phyloP scores from a whole-genome alignment of 257 asterid genomes.

The Fraxinus anomala region DNA sequence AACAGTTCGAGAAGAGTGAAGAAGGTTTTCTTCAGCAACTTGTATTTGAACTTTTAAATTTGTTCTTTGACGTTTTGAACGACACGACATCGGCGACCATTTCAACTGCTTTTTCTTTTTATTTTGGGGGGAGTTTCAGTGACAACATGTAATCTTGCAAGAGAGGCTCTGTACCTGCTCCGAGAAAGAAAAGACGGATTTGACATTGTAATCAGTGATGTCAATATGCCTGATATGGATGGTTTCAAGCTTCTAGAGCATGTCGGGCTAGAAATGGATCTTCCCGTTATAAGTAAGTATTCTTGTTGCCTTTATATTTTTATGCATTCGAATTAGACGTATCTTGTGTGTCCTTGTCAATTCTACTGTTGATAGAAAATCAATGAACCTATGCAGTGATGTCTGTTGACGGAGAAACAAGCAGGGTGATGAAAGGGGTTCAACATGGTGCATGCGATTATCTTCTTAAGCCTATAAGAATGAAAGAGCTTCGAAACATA shows the following conservation, averaged over 20 bases:
- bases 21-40: not conserved
- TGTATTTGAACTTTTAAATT: not conserved
- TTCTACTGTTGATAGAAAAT: not conserved
- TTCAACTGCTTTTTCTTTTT: constrained; percentile 16
- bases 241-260: constrained; percentile 95
- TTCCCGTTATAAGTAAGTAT: constrained; percentile 86
- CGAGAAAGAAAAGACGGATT: constrained; percentile 81
- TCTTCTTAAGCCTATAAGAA: constrained; percentile 75
- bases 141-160: constrained; percentile 72
- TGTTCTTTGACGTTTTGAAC: not conserved
- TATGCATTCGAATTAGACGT: no score
- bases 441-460: constrained; percentile 86
- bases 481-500: constrained; percentile 76
- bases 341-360: not conserved
- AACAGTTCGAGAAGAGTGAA: not conserved
- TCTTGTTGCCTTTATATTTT: not conserved
- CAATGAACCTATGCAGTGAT: constrained; percentile 49
- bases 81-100: constrained; percentile 13
- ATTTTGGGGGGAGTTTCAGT: constrained; percentile 52
- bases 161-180: constrained; percentile 73
- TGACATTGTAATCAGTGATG: constrained; percentile 95
- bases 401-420: constrained; percentile 79
- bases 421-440: constrained; percentile 82
- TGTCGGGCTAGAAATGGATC: constrained; percentile 96
- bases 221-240: constrained; percentile 98